A percentile compares a stretch with the other conserved stretches of the same genome.
phyloP scores from a whole-genome alignment of 1,284 basidiomycete genomes.

The Schizophyllum commune region DNA sequence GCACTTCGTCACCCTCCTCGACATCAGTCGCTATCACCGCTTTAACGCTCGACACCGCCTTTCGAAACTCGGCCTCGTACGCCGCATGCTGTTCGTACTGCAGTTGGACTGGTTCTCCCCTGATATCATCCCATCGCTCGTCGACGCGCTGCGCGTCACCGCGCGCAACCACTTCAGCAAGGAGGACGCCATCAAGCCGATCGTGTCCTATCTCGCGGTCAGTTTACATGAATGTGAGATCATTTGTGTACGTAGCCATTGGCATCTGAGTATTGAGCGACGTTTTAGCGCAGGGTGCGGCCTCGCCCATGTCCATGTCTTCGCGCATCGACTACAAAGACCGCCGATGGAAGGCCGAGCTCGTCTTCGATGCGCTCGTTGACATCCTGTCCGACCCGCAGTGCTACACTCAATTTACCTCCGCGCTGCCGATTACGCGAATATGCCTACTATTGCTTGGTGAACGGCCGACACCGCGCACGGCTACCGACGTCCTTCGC shows the following conservation, averaged over 20 bases:
- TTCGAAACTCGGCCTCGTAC: slow-evolving; percentile 63
- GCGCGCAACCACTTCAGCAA: slow-evolving; percentile 57
- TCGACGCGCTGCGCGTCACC: slow-evolving; percentile 52
- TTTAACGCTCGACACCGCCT: slow-evolving; percentile 71
- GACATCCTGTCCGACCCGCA: slow-evolving; percentile 45
- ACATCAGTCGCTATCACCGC: slow-evolving; percentile 60
- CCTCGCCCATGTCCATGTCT: slow-evolving; percentile 49
- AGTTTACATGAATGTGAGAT: slow-evolving; percentile 67
- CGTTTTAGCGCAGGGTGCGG: slow-evolving; percentile 21
- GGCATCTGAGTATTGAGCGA: neutral
- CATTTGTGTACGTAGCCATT: too few relatives aligned
- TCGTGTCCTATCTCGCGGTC: slow-evolving; percentile 80
- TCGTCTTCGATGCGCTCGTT: slow-evolving; percentile 53
- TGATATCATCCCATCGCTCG: slow-evolving; percentile 45
- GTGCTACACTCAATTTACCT: slow-evolving; percentile 55
- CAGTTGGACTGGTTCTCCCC: slow-evolving; percentile 68
- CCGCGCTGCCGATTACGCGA: slow-evolving; percentile 64
- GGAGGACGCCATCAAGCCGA: slow-evolving; percentile 73
- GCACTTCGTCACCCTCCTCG: slow-evolving; percentile 72
- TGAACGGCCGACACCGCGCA: slow-evolving; percentile 50
- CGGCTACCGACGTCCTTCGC: slow-evolving; percentile 52
- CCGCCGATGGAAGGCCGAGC: slow-evolving; percentile 49
- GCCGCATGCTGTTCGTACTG: slow-evolving; percentile 74
- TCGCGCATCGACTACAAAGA: slow-evolving; percentile 44
- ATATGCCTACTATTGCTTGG: slow-evolving; percentile 69